Conservation (phyloP, 2,329 filamentous ascomycete genomes). For the Sordariomycetes sp. region DNA sequence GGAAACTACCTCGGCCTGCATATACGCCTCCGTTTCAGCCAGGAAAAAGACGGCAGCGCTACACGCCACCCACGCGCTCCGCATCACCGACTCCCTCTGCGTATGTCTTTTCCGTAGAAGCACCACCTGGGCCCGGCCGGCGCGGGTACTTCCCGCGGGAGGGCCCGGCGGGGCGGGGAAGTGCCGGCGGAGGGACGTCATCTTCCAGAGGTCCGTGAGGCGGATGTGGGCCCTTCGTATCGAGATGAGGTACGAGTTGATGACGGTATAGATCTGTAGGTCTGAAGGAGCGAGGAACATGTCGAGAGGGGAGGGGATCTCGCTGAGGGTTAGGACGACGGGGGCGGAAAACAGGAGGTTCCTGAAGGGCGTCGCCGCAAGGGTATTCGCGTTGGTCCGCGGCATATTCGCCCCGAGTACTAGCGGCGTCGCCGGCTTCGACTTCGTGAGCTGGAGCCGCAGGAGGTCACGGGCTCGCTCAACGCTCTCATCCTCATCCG, state of each 20-base stretch:
- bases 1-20: constrained; percentile 79
- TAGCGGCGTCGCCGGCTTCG: constrained; percentile 22
- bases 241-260: constrained; percentile 77
- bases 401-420: constrained; percentile 20
- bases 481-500: constrained; percentile 70
- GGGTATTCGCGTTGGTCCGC: constrained; percentile 14
- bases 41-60: constrained; percentile 82
- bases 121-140: constrained; percentile 45
- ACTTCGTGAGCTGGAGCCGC: constrained; percentile 48
- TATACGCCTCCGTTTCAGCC: constrained; percentile 74
- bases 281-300: constrained; percentile 72
- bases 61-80: constrained; percentile 80
- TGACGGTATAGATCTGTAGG: constrained; percentile 65
- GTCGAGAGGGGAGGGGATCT: constrained; percentile 68
- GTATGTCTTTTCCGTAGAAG: constrained; percentile 52
- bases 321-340: constrained; percentile 53
- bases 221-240: constrained; percentile 77
- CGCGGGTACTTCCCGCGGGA: constrained; percentile 45
- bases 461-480: constrained; percentile 72
- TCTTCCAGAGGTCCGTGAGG: constrained; percentile 77
- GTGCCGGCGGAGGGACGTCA: constrained; percentile 62
- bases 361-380: constrained; percentile 50
- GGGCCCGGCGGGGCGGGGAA: constrained; percentile 60
- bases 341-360: constrained; percentile 74
- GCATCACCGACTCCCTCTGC: constrained; percentile 51